Evolutionary conservation across 164 flowering plant genomes (phyloP), one percentile per base, ranked within the genome.

Genomic region (Dillenia suffruticosa): DNA sequence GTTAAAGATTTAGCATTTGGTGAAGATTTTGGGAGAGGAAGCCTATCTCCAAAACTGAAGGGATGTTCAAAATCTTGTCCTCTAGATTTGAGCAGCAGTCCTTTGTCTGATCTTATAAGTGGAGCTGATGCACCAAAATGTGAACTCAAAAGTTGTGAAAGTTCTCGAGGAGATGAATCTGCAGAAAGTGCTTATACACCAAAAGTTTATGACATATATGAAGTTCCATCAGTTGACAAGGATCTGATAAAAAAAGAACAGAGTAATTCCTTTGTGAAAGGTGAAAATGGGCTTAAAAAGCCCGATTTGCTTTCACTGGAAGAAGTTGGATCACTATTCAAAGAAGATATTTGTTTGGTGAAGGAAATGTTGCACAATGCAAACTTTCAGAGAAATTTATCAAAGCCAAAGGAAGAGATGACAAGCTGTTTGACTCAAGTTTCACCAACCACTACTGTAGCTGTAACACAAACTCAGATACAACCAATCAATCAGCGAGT

Each of bases 131-230:
- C 8, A 44, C 26, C 54, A 46, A 67, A 64, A 49, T 60, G 44
- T 49, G 69, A 67, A 10, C 9, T 22, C 44, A 60, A 40, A 60
- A 49, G 51, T 47, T 47, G 55, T 57, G 49, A 66, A 24, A 68
- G 40, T 48, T 56, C 56, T 46, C 44, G 62, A 56, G 53, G 54
- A 44, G 48, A 67, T 62, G 52, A 48, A 14, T 24, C 49, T 24
- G 60, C 49, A 17, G 61, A 70, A 45, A 65, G 51, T 54, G 74
- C 51, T 43, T 22, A 68, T 53, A 55, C 78, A 1, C 50, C 61
- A 12, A 68, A 63, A 59, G 74, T 87, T 40, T 78, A 81, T 19
- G 96, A 89, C 69, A 68, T 92, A 17, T 85, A 75, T 71, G 97
- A 90, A 76, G 89, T 92, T 17, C 92, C 89, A 24, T 70, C 73